Conservation (phyloP, 495 filamentous ascomycete species). For the Penicillium turbatum region DNA sequence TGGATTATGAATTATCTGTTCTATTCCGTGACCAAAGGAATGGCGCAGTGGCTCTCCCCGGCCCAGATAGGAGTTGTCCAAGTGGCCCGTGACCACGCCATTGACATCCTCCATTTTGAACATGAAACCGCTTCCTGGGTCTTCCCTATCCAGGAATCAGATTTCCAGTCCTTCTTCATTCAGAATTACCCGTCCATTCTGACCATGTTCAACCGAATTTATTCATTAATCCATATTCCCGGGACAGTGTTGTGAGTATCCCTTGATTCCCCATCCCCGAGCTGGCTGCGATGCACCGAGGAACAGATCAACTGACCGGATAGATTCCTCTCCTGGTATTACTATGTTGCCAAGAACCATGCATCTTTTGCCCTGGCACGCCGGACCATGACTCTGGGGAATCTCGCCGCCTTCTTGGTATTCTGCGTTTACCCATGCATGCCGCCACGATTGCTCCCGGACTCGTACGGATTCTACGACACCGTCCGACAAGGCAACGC, state of each 20-base stretch:
- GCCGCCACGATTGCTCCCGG: conserved; percentile 59
- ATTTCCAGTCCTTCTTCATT: conserved; percentile 60
- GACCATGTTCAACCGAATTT: conserved; percentile 58
- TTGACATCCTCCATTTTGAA: conserved; percentile 59
- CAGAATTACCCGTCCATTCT: conserved; percentile 48
- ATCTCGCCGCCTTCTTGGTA: conserved; percentile 55
- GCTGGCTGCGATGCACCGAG: background rate
- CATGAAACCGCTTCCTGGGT: conserved; percentile 51
- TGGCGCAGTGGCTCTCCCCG: conserved; percentile 42
- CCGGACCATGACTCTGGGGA: conserved; percentile 60
- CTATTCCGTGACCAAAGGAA: conserved; percentile 56
- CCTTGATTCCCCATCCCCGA: background rate
- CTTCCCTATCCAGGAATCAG: conserved; percentile 51
- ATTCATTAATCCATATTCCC: conserved; percentile 63
- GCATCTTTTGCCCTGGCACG: conserved; percentile 53
- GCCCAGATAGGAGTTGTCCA: conserved; percentile 56
- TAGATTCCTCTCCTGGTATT: conserved; percentile 65
- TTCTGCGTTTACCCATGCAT: conserved; percentile 63
- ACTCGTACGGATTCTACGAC: conserved; percentile 58
- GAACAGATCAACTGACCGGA: background rate
- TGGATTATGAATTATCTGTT: conserved; percentile 67
- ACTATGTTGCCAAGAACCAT: conserved; percentile 54
- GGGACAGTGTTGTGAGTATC: conserved; percentile 58
- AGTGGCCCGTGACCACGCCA: conserved; percentile 59
- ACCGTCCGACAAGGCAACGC: conserved; percentile 60